These are phyloP conservation scores for Lactifluus volemus DNA, from an alignment of 768 basidiomycete species.

Conservation along the genomic window DNA sequence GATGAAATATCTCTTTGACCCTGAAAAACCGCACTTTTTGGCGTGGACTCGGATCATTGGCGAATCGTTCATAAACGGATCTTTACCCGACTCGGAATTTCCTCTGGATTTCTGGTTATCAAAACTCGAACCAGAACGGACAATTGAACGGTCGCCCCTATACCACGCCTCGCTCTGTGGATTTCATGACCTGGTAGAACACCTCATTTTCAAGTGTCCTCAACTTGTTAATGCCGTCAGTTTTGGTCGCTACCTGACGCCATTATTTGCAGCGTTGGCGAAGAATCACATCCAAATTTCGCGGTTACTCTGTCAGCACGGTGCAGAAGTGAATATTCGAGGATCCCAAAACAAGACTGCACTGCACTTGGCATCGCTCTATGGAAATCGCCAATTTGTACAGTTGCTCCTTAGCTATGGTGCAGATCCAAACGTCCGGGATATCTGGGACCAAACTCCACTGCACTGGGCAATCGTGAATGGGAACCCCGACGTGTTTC, in stretches of 20 bases:
- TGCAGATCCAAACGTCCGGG: background rate
- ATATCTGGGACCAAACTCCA: background rate
- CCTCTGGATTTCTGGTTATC: too few species aligned
- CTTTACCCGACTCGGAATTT: too few species aligned
- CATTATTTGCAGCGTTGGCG: background rate
- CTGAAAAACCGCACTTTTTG: background rate
- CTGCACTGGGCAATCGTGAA: background rate
- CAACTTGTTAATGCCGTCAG: background rate
- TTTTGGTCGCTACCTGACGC: background rate
- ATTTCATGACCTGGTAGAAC: background rate
- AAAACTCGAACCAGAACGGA: background rate
- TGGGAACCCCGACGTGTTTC: background rate
- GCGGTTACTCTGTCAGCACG: background rate
- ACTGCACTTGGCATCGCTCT: background rate
- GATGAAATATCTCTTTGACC: background rate
- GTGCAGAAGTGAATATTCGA: background rate
- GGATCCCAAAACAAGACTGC: background rate
- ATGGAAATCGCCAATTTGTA: background rate
- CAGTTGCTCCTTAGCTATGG: background rate
- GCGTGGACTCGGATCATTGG: too few species aligned
- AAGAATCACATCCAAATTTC: background rate
- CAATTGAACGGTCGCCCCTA: background rate
- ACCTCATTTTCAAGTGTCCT: background rate
- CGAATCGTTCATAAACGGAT: too few species aligned
- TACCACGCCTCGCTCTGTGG: background rate